Evolutionary conservation across 352 stramenopile genomes (phyloP).

Genomic region (Pythium scleroteichum): DNA sequence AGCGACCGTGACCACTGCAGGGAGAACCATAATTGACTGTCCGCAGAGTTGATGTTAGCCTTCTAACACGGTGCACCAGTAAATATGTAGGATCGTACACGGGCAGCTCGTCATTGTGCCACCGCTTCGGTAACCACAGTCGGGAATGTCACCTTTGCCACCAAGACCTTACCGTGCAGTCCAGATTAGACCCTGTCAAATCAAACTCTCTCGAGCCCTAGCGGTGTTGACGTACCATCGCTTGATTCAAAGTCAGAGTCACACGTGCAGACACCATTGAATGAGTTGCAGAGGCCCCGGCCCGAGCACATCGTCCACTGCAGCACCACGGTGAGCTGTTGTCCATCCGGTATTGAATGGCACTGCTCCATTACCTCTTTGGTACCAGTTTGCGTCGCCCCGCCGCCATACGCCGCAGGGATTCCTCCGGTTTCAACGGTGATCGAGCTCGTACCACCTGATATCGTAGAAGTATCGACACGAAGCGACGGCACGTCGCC

Average conservation of each 20-base stretch:
- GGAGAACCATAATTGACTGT: conserved; percentile 35
- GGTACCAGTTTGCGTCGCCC: conserved; percentile 43
- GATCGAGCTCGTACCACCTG: conserved; percentile 35
- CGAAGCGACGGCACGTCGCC: conserved; percentile 54
- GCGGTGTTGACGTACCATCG: conserved; percentile 39
- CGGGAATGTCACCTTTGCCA: conserved; percentile 21
- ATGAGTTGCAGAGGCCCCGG: conserved; percentile 52
- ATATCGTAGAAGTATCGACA: conserved; percentile 33
- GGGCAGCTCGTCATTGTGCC: conserved; percentile 45
- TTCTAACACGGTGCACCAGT: conserved; percentile 2
- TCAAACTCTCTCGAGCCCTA: too few relatives aligned
- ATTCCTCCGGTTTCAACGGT: conserved; percentile 44
- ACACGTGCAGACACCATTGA: conserved; percentile 52
- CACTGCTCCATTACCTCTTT: conserved; percentile 52
- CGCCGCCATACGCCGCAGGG: conserved; percentile 35
- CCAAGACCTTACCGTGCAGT: conserved; percentile 15
- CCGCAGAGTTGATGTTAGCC: not conserved
- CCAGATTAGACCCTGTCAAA: too few relatives aligned
- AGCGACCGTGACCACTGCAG: conserved; percentile 65
- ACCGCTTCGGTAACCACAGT: conserved; percentile 42
- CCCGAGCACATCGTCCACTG: conserved; percentile 71
- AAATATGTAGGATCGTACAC: conserved; percentile 22
- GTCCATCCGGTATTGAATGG: too few relatives aligned
- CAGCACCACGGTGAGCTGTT: not conserved
- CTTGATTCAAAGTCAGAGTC: conserved; percentile 50